A percentile compares a stretch with the other conserved stretches of the same genome.
These are phyloP conservation scores for Leptographium procerum DNA, from an alignment of 2,329 filamentous ascomycete genomes.

Conservation along the genomic window DNA sequence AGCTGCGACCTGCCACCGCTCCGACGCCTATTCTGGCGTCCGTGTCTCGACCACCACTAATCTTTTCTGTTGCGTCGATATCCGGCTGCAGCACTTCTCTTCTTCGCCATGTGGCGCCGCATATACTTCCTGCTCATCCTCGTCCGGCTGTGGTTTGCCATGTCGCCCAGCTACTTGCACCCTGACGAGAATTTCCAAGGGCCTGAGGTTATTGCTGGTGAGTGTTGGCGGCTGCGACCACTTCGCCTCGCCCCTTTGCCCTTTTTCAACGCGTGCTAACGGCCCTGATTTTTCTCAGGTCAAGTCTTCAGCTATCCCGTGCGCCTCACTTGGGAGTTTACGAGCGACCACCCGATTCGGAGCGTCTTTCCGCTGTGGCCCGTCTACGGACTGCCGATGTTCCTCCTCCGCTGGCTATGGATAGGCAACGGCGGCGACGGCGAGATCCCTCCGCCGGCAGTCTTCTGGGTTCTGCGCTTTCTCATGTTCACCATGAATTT, in stretches of 20 bases:
- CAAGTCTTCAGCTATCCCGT: slow-evolving; percentile 89
- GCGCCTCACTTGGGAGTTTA: slow-evolving; percentile 92
- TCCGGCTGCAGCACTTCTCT: not conserved
- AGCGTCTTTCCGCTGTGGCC: slow-evolving; percentile 97
- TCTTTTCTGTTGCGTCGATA: not conserved
- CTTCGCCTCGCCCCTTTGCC: not conserved
- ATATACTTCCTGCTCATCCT: slow-evolving; percentile 75
- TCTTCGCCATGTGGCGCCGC: slow-evolving; percentile 74
- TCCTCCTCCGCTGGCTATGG: slow-evolving; percentile 84
- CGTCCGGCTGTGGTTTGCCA: slow-evolving; percentile 83
- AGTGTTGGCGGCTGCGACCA: slow-evolving; percentile 17
- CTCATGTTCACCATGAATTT: slow-evolving; percentile 95
- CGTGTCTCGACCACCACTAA: not conserved
- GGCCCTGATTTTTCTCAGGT: slow-evolving; percentile 44
- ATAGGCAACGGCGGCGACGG: slow-evolving; percentile 68
- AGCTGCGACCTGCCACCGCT: not conserved
- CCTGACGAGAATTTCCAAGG: slow-evolving; percentile 99
- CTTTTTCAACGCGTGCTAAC: slow-evolving; percentile 8
- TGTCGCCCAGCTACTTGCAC: slow-evolving; percentile 92
- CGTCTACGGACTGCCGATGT: slow-evolving; percentile 88
- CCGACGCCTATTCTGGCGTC: not conserved
- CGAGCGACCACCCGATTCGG: slow-evolving; percentile 73
- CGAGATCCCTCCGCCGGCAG: slow-evolving; percentile 68
- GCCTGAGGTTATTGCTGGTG: slow-evolving; percentile 93
- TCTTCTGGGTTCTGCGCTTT: slow-evolving; percentile 80